phyloP scores from a whole-genome alignment of 805 yeast genomes.

The Hagleromyces aurorensis region DNA sequence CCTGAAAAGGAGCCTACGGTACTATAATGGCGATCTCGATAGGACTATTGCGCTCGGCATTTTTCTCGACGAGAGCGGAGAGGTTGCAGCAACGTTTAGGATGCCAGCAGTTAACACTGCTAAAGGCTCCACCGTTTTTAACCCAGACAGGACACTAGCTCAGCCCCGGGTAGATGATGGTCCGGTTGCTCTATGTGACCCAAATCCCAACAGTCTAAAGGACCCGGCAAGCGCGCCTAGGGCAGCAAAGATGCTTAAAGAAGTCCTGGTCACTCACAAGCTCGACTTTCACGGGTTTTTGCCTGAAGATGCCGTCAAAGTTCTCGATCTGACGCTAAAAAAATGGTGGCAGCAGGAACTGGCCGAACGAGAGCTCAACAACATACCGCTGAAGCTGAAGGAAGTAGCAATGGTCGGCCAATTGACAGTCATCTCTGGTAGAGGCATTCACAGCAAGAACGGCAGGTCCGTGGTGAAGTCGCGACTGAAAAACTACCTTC shows the following conservation, averaged over 20 bases:
- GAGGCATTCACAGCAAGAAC: constrained; percentile 60
- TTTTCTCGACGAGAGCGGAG: constrained; percentile 28
- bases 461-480: constrained; percentile 45
- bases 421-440: constrained; percentile 50
- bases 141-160: background rate
- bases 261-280: constrained; percentile 13
- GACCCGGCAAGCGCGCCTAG: background rate
- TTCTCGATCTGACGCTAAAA: constrained; percentile 32
- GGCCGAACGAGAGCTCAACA: constrained; percentile 34
- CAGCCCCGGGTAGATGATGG: constrained; percentile 1
- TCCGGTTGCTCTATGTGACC: background rate
- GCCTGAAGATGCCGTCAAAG: constrained; percentile 39
- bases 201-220: background rate
- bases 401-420: constrained; percentile 37
- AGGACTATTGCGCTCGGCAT: constrained; percentile 34
- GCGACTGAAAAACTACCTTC: constrained; percentile 37
- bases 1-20: constrained; percentile 32
- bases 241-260: constrained; percentile 7
- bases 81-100: constrained; percentile 25
- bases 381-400: constrained; percentile 27
- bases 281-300: constrained; percentile 53
- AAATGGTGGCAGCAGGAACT: constrained; percentile 63
- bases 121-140: constrained; percentile 1
- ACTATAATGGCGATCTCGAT: constrained; percentile 38
- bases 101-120: background rate